Evolutionary conservation across 2,329 filamentous ascomycete genomes (phyloP).

Genomic region (Arthroderma uncinatum): DNA sequence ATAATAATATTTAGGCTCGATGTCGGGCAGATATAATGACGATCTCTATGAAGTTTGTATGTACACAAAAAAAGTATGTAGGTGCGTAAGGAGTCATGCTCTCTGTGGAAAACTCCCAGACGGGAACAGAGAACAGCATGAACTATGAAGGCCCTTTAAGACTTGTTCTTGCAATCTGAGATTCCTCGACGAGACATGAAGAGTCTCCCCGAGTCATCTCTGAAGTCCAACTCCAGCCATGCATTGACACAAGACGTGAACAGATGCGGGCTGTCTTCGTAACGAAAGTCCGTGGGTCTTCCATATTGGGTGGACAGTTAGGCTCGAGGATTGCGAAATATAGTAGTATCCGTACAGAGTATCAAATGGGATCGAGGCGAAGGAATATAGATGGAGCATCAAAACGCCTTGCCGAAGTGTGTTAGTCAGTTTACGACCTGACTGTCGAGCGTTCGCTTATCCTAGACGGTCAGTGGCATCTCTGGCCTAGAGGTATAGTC

Average conservation of each 20-base stretch:
- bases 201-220: constrained; percentile 5
- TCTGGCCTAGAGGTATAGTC: not conserved
- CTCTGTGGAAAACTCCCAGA: constrained; percentile 24
- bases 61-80: constrained; percentile 23
- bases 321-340: not conserved
- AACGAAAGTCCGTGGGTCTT: constrained; percentile 3
- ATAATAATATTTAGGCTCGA: not conserved
- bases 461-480: not conserved
- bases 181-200: constrained; percentile 5
- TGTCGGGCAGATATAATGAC: not conserved
- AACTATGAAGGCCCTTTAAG: constrained; percentile 37
- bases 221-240: constrained; percentile 1
- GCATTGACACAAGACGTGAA: constrained; percentile 3
- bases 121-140: constrained; percentile 26
- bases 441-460: not conserved
- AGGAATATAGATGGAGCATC: not conserved
- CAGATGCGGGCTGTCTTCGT: not conserved
- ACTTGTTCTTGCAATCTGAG: constrained; percentile 30
- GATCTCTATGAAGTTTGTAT: not conserved
- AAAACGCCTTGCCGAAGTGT: not conserved
- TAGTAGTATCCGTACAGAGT: not conserved
- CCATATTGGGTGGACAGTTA: constrained; percentile 1
- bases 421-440: not conserved
- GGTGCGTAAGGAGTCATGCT: constrained; percentile 39
- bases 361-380: not conserved